phyloP scores from a whole-genome alignment of 352 stramenopile genomes.

The Pythium sp. region DNA sequence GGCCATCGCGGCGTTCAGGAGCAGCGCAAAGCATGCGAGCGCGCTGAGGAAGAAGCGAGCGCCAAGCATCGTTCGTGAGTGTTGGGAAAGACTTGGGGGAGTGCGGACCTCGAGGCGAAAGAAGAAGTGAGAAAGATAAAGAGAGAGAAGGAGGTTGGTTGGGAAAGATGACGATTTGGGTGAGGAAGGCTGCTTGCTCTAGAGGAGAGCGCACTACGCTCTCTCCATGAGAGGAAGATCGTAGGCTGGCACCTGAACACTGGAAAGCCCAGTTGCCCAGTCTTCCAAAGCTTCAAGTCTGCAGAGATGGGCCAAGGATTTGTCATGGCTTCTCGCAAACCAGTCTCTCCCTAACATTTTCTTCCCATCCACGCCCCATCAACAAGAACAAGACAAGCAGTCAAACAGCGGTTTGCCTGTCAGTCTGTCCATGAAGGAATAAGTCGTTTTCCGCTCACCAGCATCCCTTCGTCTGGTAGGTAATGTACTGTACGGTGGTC shows the following conservation, averaged over 20 bases:
- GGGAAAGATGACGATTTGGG: neutral
- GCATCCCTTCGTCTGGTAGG: neutral
- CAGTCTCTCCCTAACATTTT: neutral
- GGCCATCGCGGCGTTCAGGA: conserved; percentile 8
- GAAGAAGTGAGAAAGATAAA: conserved; percentile 2
- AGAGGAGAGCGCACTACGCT: neutral
- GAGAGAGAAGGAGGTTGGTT: neutral
- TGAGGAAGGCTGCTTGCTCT: neutral
- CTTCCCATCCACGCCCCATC: neutral
- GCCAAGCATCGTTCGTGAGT: neutral
- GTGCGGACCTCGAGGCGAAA: conserved; percentile 6
- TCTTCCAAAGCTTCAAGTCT: neutral
- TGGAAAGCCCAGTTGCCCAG: too few relatives aligned
- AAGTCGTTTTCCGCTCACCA: neutral
- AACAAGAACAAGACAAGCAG: neutral
- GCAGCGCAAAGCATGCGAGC: conserved; percentile 10
- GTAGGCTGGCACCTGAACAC: too few relatives aligned
- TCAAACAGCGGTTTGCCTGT: neutral
- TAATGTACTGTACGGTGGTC: neutral
- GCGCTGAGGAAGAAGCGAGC: conserved; percentile 8
- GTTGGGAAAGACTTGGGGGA: neutral
- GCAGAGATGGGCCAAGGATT: neutral
- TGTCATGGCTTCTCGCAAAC: neutral
- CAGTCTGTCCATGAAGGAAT: neutral
- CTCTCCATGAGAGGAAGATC: neutral